A percentile compares a stretch with the other conserved stretches of the same genome.
phyloP scores from a whole-genome alignment of 2,329 filamentous ascomycete genomes.

The Trichoderma endophyticum region DNA sequence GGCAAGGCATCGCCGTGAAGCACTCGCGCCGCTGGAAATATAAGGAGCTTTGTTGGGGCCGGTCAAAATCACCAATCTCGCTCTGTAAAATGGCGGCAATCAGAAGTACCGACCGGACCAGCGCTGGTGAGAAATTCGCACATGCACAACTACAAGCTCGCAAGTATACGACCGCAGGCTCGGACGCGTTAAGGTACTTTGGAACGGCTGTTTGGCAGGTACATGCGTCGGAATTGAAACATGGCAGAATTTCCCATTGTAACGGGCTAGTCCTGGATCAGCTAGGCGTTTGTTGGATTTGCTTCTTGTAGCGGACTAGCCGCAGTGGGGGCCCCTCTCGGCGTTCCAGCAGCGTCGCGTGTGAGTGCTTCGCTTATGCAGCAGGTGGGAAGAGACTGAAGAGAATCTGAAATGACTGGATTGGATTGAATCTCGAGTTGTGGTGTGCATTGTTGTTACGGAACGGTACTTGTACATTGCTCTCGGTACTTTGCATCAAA shows the following conservation, averaged over 20 bases:
- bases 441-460: not conserved
- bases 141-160: not conserved
- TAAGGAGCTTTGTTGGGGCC: conserved; percentile 1
- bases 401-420: not conserved
- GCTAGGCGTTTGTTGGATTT: not conserved
- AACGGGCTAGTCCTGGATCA: not conserved
- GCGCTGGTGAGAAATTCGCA: not conserved
- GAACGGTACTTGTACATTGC: too few relatives aligned
- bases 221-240: not conserved
- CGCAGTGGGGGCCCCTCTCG: not conserved
- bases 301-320: not conserved
- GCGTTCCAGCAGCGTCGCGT: conserved; percentile 14
- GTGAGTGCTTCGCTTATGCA: conserved; percentile 15
- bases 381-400: not conserved
- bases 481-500: not conserved
- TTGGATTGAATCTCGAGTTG: not conserved
- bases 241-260: not conserved
- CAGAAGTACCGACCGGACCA: not conserved
- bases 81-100: not conserved
- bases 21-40: not conserved
- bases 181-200: not conserved
- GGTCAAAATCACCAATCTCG: conserved; percentile 10
- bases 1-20: not conserved
- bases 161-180: not conserved
- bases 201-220: not conserved